Evolutionary conservation across 192 early-diverging fungal species (phyloP).

Genomic region (Mortierella claussenii): DNA sequence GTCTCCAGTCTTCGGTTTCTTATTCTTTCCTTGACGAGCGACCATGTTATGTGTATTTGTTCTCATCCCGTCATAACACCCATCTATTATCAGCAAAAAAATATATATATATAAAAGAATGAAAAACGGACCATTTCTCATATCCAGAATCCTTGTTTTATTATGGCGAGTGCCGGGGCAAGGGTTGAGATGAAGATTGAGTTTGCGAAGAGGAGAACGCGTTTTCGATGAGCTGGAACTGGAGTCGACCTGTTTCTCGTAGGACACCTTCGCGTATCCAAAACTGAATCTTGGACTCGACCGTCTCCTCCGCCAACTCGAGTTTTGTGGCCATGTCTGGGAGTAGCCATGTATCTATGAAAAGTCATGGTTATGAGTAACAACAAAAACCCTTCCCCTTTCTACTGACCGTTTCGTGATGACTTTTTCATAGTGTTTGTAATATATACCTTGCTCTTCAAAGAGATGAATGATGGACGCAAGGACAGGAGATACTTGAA

Average conservation of each 20-base stretch:
- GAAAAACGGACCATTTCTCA: too few species aligned
- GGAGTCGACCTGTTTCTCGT: constrained; percentile 15
- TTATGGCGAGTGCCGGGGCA: too few species aligned
- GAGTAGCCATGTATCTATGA: constrained; percentile 25
- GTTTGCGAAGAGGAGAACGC: background rate
- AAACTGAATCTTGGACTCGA: constrained; percentile 25
- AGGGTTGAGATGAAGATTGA: background rate
- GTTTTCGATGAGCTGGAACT: constrained; percentile 27
- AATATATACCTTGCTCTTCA: constrained; percentile 47
- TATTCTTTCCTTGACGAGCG: too few species aligned
- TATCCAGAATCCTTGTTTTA: too few species aligned
- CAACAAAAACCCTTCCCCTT: too few species aligned
- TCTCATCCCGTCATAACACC: too few species aligned
- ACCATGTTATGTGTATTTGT: too few species aligned
- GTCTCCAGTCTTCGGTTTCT: too few species aligned
- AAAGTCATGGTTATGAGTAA: background rate
- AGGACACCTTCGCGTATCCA: constrained; percentile 35
- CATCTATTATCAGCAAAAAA: too few species aligned
- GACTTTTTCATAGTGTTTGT: background rate
- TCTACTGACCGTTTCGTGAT: background rate
- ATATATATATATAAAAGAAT: too few species aligned
- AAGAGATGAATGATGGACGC: constrained; percentile 62
- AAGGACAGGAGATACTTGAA: constrained; percentile 63
- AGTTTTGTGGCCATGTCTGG: constrained; percentile 12
- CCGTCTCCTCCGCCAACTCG: constrained; percentile 4